Evolutionary conservation across 768 basidiomycete genomes (phyloP).

Genomic region (Boletus barrowsii): DNA sequence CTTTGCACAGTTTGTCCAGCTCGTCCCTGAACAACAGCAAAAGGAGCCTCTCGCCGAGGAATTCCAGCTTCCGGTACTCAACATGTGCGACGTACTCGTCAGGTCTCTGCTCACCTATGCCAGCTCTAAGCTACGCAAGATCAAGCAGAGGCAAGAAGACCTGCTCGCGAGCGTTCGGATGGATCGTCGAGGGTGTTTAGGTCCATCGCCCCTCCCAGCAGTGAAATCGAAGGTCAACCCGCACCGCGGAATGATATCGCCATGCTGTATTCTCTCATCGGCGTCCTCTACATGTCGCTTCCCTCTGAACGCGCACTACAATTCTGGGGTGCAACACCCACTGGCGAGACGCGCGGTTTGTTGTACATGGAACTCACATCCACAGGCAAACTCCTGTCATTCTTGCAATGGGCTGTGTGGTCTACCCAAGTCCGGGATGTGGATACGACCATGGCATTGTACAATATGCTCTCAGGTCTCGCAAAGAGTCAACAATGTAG

Average conservation of each 20-base stretch:
- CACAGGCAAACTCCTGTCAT: slow-evolving; percentile 62
- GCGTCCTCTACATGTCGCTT: slow-evolving; percentile 71
- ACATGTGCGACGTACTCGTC: slow-evolving; percentile 67
- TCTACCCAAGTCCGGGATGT: slow-evolving; percentile 50
- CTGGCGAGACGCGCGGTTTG: slow-evolving; percentile 37
- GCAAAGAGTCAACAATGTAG: too few relatives aligned
- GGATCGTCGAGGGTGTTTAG: slow-evolving; percentile 52
- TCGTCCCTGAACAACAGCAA: slow-evolving; percentile 18
- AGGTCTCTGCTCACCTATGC: slow-evolving; percentile 72
- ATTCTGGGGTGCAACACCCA: slow-evolving; percentile 75
- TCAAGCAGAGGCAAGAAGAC: slow-evolving; percentile 90
- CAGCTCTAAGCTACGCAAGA: slow-evolving; percentile 77
- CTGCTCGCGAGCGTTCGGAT: slow-evolving; percentile 64
- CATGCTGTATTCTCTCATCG: slow-evolving; percentile 78
- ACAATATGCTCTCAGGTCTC: too few relatives aligned
- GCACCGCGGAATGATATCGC: slow-evolving; percentile 50
- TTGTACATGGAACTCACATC: slow-evolving; percentile 57
- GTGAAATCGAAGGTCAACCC: slow-evolving; percentile 38
- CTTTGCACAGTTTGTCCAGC: slow-evolving; percentile 36
- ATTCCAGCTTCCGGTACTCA: slow-evolving; percentile 52
- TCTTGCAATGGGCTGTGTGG: slow-evolving; percentile 90
- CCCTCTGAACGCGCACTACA: slow-evolving; percentile 76
- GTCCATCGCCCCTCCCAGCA: slow-evolving; percentile 41
- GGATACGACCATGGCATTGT: too few relatives aligned
- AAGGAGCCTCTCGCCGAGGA: slow-evolving; percentile 41